Evolutionary conservation across 192 early-diverging fungal genomes (phyloP).

Genomic region (Mortierella hygrophila): DNA sequence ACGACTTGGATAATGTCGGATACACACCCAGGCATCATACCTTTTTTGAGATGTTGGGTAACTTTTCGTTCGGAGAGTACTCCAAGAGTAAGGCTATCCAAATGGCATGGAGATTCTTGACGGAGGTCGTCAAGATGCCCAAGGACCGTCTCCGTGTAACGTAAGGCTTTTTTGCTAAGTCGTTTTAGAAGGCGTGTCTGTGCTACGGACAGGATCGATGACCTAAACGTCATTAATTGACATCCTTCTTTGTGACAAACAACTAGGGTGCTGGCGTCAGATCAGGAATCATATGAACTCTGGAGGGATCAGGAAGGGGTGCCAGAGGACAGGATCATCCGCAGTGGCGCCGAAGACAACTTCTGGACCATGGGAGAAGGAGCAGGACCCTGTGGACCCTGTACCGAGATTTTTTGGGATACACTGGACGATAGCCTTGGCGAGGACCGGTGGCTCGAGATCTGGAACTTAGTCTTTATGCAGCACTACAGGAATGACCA

Average conservation of each 20-base stretch:
- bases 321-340: constrained; percentile 63
- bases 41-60: constrained; percentile 77
- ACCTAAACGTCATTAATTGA: not conserved
- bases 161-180: constrained; percentile 41
- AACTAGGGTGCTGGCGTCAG: constrained; percentile 62
- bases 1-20: constrained; percentile 76
- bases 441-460: constrained; percentile 69
- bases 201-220: not conserved
- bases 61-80: constrained; percentile 74
- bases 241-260: not conserved
- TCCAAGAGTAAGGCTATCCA: constrained; percentile 63
- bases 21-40: constrained; percentile 74
- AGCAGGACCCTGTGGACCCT: constrained; percentile 72
- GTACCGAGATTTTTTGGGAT: constrained; percentile 77
- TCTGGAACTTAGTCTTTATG: constrained; percentile 77
- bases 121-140: constrained; percentile 65
- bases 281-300: constrained; percentile 66
- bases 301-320: constrained; percentile 69
- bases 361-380: constrained; percentile 78
- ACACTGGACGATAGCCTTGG: constrained; percentile 55
- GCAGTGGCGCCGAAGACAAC: constrained; percentile 65
- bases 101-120: constrained; percentile 71
- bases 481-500: constrained; percentile 64
- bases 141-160: constrained; percentile 67
- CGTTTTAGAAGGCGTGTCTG: no score